These are phyloP conservation scores for Monosporascus cannonballus DNA, from an alignment of 2,329 filamentous ascomycete species.

Conservation along the genomic window DNA sequence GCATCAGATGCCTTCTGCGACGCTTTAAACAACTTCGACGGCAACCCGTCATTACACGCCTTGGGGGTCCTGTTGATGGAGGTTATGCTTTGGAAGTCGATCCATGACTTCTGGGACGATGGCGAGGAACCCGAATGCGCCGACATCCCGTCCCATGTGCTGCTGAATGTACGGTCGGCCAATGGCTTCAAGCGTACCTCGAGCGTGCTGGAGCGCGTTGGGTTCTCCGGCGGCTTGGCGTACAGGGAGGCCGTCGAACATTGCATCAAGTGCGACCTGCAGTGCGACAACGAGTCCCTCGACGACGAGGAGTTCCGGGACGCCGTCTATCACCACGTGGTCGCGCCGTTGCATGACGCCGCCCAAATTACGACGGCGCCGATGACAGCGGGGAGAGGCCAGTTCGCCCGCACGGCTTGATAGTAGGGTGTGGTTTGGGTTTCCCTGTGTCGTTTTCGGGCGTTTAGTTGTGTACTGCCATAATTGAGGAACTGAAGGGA, in stretches of 20 bases:
- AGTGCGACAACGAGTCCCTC: slow-evolving; percentile 1
- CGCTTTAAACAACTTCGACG: background rate
- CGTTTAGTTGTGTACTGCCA: too few relatives aligned
- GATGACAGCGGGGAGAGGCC: slow-evolving; percentile 1
- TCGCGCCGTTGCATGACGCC: slow-evolving; percentile 9
- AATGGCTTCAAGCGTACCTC: slow-evolving; percentile 6
- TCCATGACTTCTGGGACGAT: slow-evolving; percentile 8
- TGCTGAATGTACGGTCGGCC: slow-evolving; percentile 5
- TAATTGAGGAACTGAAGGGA: too few relatives aligned
- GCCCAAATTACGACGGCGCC: slow-evolving; percentile 1
- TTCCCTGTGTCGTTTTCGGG: too few relatives aligned
- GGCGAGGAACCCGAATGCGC: background rate
- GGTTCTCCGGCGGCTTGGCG: slow-evolving; percentile 3
- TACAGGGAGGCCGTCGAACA: slow-evolving; percentile 7
- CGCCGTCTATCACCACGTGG: slow-evolving; percentile 6
- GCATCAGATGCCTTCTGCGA: background rate
- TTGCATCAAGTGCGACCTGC: slow-evolving; percentile 11
- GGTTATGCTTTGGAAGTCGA: slow-evolving; percentile 9
- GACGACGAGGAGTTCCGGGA: slow-evolving; percentile 10
- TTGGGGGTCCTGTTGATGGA: slow-evolving; percentile 9
- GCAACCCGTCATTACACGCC: slow-evolving; percentile 2
- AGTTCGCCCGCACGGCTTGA: background rate
- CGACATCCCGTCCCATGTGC: background rate
- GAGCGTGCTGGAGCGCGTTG: slow-evolving; percentile 4
- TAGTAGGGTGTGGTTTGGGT: too few relatives aligned